Evolutionary conservation across 164 flowering plant genomes (phyloP), one percentile per base, ranked within the genome.

Genomic region (Nymphaea thermarum): DNA sequence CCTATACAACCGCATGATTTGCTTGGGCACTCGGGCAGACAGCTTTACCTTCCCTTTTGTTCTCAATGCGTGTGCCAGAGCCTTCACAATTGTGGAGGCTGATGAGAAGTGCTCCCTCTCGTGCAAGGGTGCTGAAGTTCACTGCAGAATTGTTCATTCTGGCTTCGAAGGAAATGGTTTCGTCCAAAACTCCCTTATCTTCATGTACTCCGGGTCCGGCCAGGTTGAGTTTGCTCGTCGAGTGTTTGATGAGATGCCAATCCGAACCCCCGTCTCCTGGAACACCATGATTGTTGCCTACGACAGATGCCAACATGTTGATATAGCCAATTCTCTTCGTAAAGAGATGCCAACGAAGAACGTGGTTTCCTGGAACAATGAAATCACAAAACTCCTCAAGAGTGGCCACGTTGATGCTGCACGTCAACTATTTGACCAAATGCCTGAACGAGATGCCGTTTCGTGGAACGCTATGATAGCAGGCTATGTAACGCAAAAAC

Each of bases 391-490:
- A 41, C 70, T 67, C 51, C 70, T 82, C 5, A 79, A 75, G 71
- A 53, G 64, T 16, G 51, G 73, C 17, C 63, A 75, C 59, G 59
- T 78, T 11, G 70, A 70, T 55, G 76, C 73, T 66, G 84, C 84
- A 6, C 68, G 71, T 65, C 75, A 36, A 42, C 76, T 78, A 44
- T 82, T 84, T 62, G 65, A 70, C 2, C 72, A 66, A 67, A 82
- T 84, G 82, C 80, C 80, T 12, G 78, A 71, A 55, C 69, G 78
- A 44, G 85, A 84, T 71, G 66, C 79, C 1, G 77, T 80, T 66
- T 80, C 85, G 16, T 84, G 87, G 84, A 84, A 81, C 62, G 70
- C 82, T 2, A 73, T 82, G 73, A 82, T 84, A 63, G 74, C 82
- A 17, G 77, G 84, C 41, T 80, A 78, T 68, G 75, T 77, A 16